phyloP scores from a whole-genome alignment of 2,329 filamentous ascomycete species.

The Claviceps monticola region DNA sequence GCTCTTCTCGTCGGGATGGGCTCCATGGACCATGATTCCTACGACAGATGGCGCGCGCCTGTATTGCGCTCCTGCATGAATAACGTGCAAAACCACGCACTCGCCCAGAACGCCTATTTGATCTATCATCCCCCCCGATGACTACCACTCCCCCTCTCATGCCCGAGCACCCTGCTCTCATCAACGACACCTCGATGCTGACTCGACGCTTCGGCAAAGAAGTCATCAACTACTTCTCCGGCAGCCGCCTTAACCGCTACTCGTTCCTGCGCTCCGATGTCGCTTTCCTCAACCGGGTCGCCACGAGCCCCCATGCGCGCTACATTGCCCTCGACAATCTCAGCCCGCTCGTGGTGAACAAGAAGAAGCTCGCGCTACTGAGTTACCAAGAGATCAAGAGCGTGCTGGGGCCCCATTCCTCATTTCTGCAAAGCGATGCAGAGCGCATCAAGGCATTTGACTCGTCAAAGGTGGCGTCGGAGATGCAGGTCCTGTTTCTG shows the following conservation, averaged over 20 bases:
- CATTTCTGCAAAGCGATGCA: slow-evolving; percentile 55
- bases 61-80: no score
- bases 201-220: slow-evolving; percentile 66
- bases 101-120: no score
- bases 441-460: slow-evolving; percentile 62
- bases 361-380: slow-evolving; percentile 52
- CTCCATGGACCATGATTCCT: neutral
- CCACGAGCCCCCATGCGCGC: slow-evolving; percentile 47
- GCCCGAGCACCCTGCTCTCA: slow-evolving; percentile 31
- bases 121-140: slow-evolving; percentile 13
- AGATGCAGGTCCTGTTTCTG: slow-evolving; percentile 63
- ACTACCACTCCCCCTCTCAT: slow-evolving; percentile 16
- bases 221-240: slow-evolving; percentile 72
- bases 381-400: slow-evolving; percentile 53
- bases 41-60: no score
- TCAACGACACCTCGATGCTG: slow-evolving; percentile 50
- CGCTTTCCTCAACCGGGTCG: slow-evolving; percentile 54
- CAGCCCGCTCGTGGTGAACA: slow-evolving; percentile 49
- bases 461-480: slow-evolving; percentile 53
- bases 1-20: neutral
- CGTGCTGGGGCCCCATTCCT: slow-evolving; percentile 54
- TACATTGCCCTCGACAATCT: slow-evolving; percentile 74
- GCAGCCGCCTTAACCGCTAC: slow-evolving; percentile 63
- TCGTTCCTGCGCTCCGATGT: slow-evolving; percentile 63
- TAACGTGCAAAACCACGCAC: no score